Percentiles rank a stretch among this genome's conserved stretches.
phyloP scores from a whole-genome alignment of 2,329 filamentous ascomycete species.

The Alternaria brassicicola region DNA sequence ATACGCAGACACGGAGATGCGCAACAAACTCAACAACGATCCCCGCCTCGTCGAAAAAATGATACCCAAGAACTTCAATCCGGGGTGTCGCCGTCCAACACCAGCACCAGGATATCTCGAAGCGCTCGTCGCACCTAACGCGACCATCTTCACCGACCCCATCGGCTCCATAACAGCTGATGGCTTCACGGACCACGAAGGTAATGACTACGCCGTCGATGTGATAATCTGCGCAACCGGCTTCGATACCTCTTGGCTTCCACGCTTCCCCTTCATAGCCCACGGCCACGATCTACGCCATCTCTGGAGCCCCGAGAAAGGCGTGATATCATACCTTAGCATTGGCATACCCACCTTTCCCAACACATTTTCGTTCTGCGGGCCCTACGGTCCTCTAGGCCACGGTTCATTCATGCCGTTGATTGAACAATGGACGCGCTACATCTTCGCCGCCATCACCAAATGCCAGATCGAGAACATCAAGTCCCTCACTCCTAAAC shows the following conservation, averaged over 20 bases:
- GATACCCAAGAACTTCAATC: slow-evolving; percentile 52
- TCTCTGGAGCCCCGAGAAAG: slow-evolving; percentile 44
- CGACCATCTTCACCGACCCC: slow-evolving; percentile 29
- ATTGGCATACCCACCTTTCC: slow-evolving; percentile 52
- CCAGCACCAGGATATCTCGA: slow-evolving; percentile 34
- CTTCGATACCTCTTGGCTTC: slow-evolving; percentile 46
- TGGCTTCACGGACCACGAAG: slow-evolving; percentile 30
- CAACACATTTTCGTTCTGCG: slow-evolving; percentile 54
- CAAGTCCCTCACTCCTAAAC: slow-evolving; percentile 28
- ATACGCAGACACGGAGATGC: slow-evolving; percentile 51
- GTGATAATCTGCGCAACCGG: slow-evolving; percentile 52
- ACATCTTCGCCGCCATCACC: slow-evolving; percentile 29
- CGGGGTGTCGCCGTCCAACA: slow-evolving; percentile 31
- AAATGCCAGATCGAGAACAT: slow-evolving; percentile 35
- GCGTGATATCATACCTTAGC: slow-evolving; percentile 51
- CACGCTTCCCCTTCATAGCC: slow-evolving; percentile 35
- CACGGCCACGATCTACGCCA: slow-evolving; percentile 42
- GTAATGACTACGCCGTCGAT: slow-evolving; percentile 44
- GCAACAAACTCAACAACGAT: slow-evolving; percentile 48
- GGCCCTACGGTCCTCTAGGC: slow-evolving; percentile 34
- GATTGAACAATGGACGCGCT: slow-evolving; percentile 33
- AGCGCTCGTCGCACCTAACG: slow-evolving; percentile 23
- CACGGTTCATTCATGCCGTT: slow-evolving; percentile 35
- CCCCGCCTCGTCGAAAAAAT: slow-evolving; percentile 51
- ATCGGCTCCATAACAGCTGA: slow-evolving; percentile 26